Base-by-base conservation (phyloP, 1,139 yeast genomes). In the Blastobotrys raffinosifermentans region DNA sequence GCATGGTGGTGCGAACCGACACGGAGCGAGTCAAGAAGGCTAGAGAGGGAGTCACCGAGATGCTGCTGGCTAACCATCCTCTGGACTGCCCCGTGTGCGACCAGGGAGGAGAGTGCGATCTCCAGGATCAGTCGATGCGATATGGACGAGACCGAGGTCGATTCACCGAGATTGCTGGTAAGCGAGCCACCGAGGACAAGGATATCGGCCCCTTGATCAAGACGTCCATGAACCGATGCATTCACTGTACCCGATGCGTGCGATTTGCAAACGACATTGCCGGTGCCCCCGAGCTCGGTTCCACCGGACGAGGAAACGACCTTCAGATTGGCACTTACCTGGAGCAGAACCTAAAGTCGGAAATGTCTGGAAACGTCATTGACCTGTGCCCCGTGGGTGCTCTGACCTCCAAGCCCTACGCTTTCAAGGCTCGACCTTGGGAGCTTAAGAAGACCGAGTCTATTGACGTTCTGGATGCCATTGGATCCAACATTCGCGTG, bases 381-480 rank as follows among this genome's bases (percentile, higher is more conserved):
- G 95, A 85, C 60, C 72, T 85, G 54, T 85, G 95, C 67, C 95
- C 95, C 25, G 95, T 85, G 46, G 95, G 95, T 54, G 95, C 95
- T 3, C 75, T 85, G 55, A 84, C 94, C 33, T 78, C 87, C 21
- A 85, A 85, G 64, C 95, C 95, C 29, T 84, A 85, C 56, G 89
- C 94, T 17, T 85, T 85, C 71, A 80, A 77, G 60, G 94, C 94
- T 14, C 77, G 95, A 63, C 94, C 95, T 30, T 85, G 95, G 95
- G 95, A 85, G 65, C 74, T 85, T 60, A 85, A 84, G 70, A 78
- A 85, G 70, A 83, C 94, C 37, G 95, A 85, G 64, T 73, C 91
- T 38, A 76, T 85, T 54, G 95, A 85, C 63, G 94, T 85, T 19
- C 66, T 79, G 68, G 95, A 85, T 61, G 95, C 80, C 21, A 60